Evolutionary conservation across 306 rosid species (phyloP).

Genomic region (Vigna reflexopilosa): DNA sequence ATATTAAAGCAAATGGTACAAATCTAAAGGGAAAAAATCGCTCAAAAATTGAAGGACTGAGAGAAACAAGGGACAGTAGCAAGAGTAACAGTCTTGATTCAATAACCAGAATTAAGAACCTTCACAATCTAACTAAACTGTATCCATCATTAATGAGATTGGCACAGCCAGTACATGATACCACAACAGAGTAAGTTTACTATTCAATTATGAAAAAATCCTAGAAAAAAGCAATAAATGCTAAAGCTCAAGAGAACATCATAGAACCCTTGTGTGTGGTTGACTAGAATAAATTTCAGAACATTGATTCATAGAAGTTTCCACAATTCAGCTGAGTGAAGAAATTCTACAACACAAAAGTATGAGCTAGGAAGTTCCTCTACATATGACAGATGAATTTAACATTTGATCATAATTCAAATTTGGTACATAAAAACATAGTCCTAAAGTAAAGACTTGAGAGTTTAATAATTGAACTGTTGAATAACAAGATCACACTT

Average conservation of each 20-base stretch:
- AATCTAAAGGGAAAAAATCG: not conserved
- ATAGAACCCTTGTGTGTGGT: constrained; percentile 8
- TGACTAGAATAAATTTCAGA: not conserved
- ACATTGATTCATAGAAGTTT: not conserved
- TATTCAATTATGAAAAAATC: not conserved
- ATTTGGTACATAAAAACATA: too few relatives aligned
- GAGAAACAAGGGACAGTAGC: constrained; percentile 7
- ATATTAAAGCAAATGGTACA: not conserved
- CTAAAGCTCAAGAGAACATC: constrained; percentile 8
- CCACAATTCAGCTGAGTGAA: constrained; percentile 7
- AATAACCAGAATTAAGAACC: constrained; percentile 16
- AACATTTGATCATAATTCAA: constrained; percentile 3
- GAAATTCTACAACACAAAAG: constrained; percentile 4
- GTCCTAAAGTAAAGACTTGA: too few relatives aligned
- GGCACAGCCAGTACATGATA: constrained; percentile 14
- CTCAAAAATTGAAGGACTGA: not conserved
- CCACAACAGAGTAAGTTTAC: constrained; percentile 4
- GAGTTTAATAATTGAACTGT: not conserved
- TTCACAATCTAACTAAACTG: constrained; percentile 4
- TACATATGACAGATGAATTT: not conserved
- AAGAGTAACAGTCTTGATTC: constrained; percentile 3
- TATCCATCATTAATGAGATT: not conserved
- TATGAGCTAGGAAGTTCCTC: not conserved
- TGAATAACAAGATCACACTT: constrained; percentile 7
- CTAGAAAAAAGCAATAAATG: not conserved